Conservation (phyloP, 2,329 filamentous ascomycete species). For the Didymella pomorum region DNA sequence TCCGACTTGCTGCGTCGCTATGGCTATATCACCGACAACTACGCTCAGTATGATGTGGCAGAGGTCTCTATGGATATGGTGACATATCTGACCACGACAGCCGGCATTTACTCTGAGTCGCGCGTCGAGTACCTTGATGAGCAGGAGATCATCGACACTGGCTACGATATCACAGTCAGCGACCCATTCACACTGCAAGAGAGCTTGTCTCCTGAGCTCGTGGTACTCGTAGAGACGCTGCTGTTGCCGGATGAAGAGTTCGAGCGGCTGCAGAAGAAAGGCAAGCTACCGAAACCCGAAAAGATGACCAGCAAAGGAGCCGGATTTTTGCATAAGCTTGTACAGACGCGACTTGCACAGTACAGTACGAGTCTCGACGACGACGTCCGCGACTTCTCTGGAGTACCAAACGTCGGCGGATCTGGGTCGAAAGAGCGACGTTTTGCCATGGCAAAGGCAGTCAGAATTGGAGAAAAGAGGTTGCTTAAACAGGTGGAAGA, state of each 20-base stretch:
- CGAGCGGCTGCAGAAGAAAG: slow-evolving; percentile 51
- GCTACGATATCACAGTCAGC: slow-evolving; percentile 65
- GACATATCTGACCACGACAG: slow-evolving; percentile 27
- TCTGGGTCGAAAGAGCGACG: slow-evolving; percentile 34
- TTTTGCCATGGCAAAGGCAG: slow-evolving; percentile 68
- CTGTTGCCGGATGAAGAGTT: slow-evolving; percentile 53
- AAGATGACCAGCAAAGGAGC: slow-evolving; percentile 52
- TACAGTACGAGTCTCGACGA: slow-evolving; percentile 64
- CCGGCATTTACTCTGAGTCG: slow-evolving; percentile 25
- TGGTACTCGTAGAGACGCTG: slow-evolving; percentile 56
- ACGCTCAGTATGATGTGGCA: slow-evolving; percentile 81
- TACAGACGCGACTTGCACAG: slow-evolving; percentile 54
- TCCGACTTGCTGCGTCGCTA: slow-evolving; percentile 85
- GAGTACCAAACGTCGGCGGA: slow-evolving; percentile 42
- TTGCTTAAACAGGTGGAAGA: slow-evolving; percentile 65
- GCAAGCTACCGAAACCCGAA: slow-evolving; percentile 54
- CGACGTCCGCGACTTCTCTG: slow-evolving; percentile 58
- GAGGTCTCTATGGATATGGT: slow-evolving; percentile 74
- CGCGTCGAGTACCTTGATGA: slow-evolving; percentile 67
- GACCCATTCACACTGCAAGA: slow-evolving; percentile 46
- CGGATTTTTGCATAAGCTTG: slow-evolving; percentile 49
- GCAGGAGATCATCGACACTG: slow-evolving; percentile 72
- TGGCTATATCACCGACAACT: slow-evolving; percentile 83
- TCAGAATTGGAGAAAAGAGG: slow-evolving; percentile 76
- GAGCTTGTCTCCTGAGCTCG: slow-evolving; percentile 54